Conservation (phyloP, 495 filamentous ascomycete species). For the Aspergillus sclerotioniger region DNA sequence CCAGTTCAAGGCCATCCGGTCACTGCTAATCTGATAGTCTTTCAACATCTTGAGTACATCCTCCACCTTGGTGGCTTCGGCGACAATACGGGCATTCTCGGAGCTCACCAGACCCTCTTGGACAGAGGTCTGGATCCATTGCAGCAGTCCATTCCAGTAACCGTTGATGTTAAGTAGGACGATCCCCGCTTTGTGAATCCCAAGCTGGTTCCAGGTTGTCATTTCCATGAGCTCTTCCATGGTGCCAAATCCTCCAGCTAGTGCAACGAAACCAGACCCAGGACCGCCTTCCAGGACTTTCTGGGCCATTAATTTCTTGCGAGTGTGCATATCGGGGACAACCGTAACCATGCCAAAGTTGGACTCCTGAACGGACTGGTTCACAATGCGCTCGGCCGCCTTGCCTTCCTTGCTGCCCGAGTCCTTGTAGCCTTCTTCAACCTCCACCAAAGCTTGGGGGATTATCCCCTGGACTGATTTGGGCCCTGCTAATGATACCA, state of each 20-base stretch:
- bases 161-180: slow-evolving; percentile 83
- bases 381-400: slow-evolving; percentile 35
- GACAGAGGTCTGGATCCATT: slow-evolving; percentile 80
- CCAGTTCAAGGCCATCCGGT: slow-evolving; percentile 81
- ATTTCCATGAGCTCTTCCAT: slow-evolving; percentile 97
- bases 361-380: slow-evolving; percentile 57
- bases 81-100: slow-evolving; percentile 69
- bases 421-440: slow-evolving; percentile 62
- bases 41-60: slow-evolving; percentile 68
- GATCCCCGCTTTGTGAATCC: slow-evolving; percentile 82
- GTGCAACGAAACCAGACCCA: slow-evolving; percentile 84
- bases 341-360: slow-evolving; percentile 82
- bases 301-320: slow-evolving; percentile 87
- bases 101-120: slow-evolving; percentile 69
- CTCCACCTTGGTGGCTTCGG: slow-evolving; percentile 67
- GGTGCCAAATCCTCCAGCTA: slow-evolving; percentile 90
- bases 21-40: slow-evolving; percentile 72
- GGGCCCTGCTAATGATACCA: slow-evolving; percentile 82
- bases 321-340: slow-evolving; percentile 91
- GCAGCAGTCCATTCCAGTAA: slow-evolving; percentile 83
- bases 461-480: slow-evolving; percentile 89
- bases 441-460: slow-evolving; percentile 76
- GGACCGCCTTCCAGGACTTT: slow-evolving; percentile 78
- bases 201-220: slow-evolving; percentile 95
- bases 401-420: slow-evolving; percentile 29